Base-by-base conservation (phyloP, 352 stramenopile species). In the Phytophthora sp. region DNA sequence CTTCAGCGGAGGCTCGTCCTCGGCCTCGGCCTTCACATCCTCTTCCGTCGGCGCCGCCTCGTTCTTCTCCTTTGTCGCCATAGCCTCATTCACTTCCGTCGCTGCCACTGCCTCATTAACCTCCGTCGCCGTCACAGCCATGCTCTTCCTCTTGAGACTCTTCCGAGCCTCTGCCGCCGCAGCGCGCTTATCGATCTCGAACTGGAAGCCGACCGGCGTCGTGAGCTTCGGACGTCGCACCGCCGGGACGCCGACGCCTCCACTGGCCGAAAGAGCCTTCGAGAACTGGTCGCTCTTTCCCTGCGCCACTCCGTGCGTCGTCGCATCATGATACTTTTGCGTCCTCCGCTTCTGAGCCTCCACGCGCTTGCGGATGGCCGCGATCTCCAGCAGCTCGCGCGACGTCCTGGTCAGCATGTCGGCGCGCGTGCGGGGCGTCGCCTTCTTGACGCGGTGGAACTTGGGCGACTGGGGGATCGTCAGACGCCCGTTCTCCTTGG, bases 401-500 rank as follows among this genome's bases (percentile, higher is more conserved):
- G 84, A 91, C 46, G 84, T 92, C 49, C 69, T 70, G 20, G 81
- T 92, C 24, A 92, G 65, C 68, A 77, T 73, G 26, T 74, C 51
- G 2, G 72, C 66, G 13, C 61, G 52, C 17, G 69, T 67, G 5
- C 74, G 76, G 34, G 64, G 59, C 13, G 78, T 45, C 3, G 44
- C 44, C 52, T 74, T 83, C 42, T 73, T 79, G 3, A 69, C 39
- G n/a, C 52, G 43, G 24, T 76, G 71, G 42, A 92, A 84, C 55
- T 92, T 89, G 24, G 84, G 84, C 38, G 79, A 89, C 60, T 82
- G 65, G 7, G 84, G 84, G 39, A 92, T 82, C 38, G 84, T 92
- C 21, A 92, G 68, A 5, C 72, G 75, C 1, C 77, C 77, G 21
- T 84, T 87, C 35, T 81, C 69, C 62, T 87, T 87, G 35, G 77